These are phyloP conservation scores for Primulina eburnea DNA, from an alignment of 257 asterid species.

Conservation along the genomic window DNA sequence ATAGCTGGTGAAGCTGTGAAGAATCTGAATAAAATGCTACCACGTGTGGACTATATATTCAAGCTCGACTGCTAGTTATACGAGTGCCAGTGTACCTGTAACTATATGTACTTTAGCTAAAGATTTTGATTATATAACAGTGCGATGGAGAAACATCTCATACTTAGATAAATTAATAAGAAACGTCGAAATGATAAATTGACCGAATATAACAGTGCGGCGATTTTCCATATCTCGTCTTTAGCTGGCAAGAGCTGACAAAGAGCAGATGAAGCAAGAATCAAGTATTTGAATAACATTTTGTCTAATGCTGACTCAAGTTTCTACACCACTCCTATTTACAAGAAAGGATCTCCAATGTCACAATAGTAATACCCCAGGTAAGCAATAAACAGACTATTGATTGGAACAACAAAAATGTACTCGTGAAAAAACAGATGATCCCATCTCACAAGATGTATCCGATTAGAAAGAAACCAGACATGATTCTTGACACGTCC, in stretches of 20 bases:
- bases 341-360: conserved; percentile 31
- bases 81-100: background rate
- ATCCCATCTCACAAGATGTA: conserved; percentile 30
- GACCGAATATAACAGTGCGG: background rate
- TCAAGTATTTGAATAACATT: conserved; percentile 8
- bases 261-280: conserved; percentile 12
- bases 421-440: conserved; percentile 30
- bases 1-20: background rate
- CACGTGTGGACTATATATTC: background rate
- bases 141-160: background rate
- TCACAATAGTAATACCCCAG: conserved; percentile 28
- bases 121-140: background rate
- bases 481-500: conserved; percentile 3
- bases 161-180: background rate
- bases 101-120: background rate
- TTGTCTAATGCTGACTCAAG: conserved; percentile 21
- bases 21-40: background rate
- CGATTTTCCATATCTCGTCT: background rate
- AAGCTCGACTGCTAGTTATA: background rate
- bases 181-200: too few species aligned
- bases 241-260: background rate
- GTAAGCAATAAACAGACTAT: conserved; percentile 23
- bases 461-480: conserved; percentile 4
- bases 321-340: conserved; percentile 37
- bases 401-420: conserved; percentile 29